A percentile compares a stretch with the other conserved stretches of the same genome.
Conservation (phyloP, 108 stramenopile species). For the Nannochloropsis granulata region DNA sequence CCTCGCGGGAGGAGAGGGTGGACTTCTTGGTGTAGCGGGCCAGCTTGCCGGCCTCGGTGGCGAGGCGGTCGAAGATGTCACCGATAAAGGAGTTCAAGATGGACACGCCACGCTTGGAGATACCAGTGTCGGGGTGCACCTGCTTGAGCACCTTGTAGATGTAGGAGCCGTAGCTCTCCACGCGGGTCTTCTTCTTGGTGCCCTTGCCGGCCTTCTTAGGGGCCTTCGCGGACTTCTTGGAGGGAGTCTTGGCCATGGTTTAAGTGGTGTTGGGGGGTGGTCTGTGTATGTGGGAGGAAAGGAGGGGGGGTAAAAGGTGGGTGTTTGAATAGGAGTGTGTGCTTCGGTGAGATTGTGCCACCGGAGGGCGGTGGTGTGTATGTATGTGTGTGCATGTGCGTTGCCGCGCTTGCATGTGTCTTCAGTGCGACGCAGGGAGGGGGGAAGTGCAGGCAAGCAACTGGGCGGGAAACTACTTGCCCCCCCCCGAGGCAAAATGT, state of each 20-base stretch:
- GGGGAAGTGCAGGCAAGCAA: no score
- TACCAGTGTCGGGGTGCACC: slow-evolving; percentile 56
- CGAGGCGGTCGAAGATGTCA: slow-evolving; percentile 79
- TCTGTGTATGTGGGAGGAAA: background rate
- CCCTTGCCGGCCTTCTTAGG: slow-evolving; percentile 35
- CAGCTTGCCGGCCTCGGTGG: slow-evolving; percentile 68
- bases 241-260: slow-evolving; percentile 35
- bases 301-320: background rate
- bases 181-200: slow-evolving; percentile 55
- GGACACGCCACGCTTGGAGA: slow-evolving; percentile 78
- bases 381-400: no score
- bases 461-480: no score
- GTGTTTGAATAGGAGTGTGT: background rate
- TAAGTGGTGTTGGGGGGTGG: background rate
- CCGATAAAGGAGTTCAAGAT: slow-evolving; percentile 89
- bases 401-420: no score
- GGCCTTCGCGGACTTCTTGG: slow-evolving; percentile 40
- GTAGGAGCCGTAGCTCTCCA: slow-evolving; percentile 68
- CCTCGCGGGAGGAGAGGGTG: slow-evolving; percentile 69
- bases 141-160: slow-evolving; percentile 84
- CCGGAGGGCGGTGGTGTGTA: no score
- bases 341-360: no score
- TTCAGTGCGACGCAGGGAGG: no score
- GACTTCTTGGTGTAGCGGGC: slow-evolving; percentile 83
- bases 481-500: no score